These are phyloP conservation scores for Sutorius australiensis DNA, from an alignment of 768 basidiomycete genomes.

Conservation along the genomic window DNA sequence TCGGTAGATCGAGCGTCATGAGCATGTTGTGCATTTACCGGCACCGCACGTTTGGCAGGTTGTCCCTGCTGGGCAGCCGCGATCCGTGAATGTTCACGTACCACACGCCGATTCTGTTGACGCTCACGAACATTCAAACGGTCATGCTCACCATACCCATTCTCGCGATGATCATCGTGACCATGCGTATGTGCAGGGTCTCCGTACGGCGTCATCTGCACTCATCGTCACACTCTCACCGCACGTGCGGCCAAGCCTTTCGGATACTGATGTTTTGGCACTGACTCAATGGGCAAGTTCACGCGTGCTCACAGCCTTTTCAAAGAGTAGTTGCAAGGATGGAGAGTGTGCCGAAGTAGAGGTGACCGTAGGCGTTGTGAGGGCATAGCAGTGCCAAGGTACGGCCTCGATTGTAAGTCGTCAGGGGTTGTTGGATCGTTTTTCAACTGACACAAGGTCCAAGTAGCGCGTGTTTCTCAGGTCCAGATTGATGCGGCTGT, in stretches of 20 bases:
- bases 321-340: constrained; percentile 29
- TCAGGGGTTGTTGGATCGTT: neutral
- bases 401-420: constrained; percentile 7
- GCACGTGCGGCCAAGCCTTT: constrained; percentile 63
- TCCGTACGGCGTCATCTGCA: constrained; percentile 28
- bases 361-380: constrained; percentile 71
- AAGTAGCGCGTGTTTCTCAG: neutral
- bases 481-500: neutral
- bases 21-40: constrained; percentile 76
- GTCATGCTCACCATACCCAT: constrained; percentile 8
- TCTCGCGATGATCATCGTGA: constrained; percentile 9
- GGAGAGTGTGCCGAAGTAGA: constrained; percentile 44
- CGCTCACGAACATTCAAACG: constrained; percentile 4
- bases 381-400: constrained; percentile 39
- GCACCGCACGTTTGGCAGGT: constrained; percentile 91
- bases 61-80: constrained; percentile 39
- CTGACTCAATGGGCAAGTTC: constrained; percentile 79
- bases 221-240: constrained; percentile 78
- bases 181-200: neutral
- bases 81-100: constrained; percentile 2
- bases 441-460: neutral
- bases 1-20: constrained; percentile 73
- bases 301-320: constrained; percentile 53
- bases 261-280: constrained; percentile 66
- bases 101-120: neutral